Base-by-base conservation (phyloP, 2,329 filamentous ascomycete species). In the Camptophora hylomeconis region DNA sequence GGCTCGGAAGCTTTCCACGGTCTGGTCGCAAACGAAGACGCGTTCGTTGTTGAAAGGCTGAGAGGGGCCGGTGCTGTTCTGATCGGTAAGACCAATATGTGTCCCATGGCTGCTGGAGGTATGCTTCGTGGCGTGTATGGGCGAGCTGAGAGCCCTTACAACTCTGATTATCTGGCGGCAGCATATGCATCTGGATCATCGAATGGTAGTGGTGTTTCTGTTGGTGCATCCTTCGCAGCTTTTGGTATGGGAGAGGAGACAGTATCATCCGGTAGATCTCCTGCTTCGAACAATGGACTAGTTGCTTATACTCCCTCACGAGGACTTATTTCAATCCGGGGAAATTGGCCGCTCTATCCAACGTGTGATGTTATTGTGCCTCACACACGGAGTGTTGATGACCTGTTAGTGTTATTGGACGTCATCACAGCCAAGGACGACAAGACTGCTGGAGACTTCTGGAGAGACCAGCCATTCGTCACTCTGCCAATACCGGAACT, bases 81-180 rank as follows among this genome's bases (percentile, higher is more conserved):
- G 12, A 50, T 71, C 0, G 70, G 69, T 0, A 58, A 61, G 24
- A 71, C 69, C 1, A 75, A 73, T 32, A 69, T 72, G 61, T 69
- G 65, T 0, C 62, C 69, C 0, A 70, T 72, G 65, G 69, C 68
- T 7, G 60, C 62, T 13, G 67, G 67, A 0, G 69, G 69, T 0
- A 69, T 69, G 58, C 67, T 71, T 34, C 53, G 69, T 5, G 69
- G 69, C 0, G 37, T 67, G 0, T 70, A 69, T 35, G 68, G 69
- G 0, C 54, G 68, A 2, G 64, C 69, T 0, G 67, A 71, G 40
- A 66, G 58, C 14, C 67, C 69, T 0, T 73, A 73, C 39, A 72
- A 71, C 28, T 31, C 44, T 0, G 53, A 61, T 0, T 73, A 66
- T 28, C 49, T 69, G 2, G 57, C 67, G 0, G 66, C 65, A 3